Percentiles rank a stretch among this genome's conserved stretches.
Conservation (phyloP, 2,329 filamentous ascomycete species). For the Pezicula radicicola region DNA sequence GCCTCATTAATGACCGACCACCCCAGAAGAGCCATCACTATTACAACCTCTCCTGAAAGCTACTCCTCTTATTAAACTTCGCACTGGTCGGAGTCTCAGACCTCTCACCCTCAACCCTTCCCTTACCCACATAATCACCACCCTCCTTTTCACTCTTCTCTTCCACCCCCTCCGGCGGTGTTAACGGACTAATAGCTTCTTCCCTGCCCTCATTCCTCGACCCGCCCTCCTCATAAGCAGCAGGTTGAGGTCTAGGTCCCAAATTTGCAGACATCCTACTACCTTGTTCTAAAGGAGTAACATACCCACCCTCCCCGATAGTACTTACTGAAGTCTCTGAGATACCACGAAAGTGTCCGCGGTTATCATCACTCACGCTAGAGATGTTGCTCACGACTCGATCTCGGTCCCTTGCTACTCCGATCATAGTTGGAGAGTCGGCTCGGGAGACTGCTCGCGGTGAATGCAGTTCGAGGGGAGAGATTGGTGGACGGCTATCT, state of each 20-base stretch:
- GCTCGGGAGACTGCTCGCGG: conserved; percentile 3
- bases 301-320: conserved; percentile 9
- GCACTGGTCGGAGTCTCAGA: background rate
- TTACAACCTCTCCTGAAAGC: conserved; percentile 21
- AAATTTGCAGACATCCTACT: background rate
- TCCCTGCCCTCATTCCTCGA: background rate
- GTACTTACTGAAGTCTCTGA: conserved; percentile 21
- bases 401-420: conserved; percentile 1
- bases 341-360: conserved; percentile 21
- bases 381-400: conserved; percentile 12
- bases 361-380: conserved; percentile 13
- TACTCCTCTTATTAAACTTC: conserved; percentile 17
- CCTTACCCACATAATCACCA: conserved; percentile 15
- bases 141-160: conserved; percentile 1
- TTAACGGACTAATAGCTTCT: conserved; percentile 16
- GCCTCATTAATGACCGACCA: too few relatives aligned
- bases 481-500: conserved; percentile 6
- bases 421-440: conserved; percentile 12
- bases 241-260: background rate
- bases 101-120: background rate
- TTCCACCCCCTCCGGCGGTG: conserved; percentile 10
- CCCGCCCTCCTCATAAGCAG: background rate
- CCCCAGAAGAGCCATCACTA: too few relatives aligned
- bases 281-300: conserved; percentile 4
- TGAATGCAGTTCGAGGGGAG: conserved; percentile 1